phyloP scores from a whole-genome alignment of 495 filamentous ascomycete genomes.

The Annulohypoxylon maeteangense region DNA sequence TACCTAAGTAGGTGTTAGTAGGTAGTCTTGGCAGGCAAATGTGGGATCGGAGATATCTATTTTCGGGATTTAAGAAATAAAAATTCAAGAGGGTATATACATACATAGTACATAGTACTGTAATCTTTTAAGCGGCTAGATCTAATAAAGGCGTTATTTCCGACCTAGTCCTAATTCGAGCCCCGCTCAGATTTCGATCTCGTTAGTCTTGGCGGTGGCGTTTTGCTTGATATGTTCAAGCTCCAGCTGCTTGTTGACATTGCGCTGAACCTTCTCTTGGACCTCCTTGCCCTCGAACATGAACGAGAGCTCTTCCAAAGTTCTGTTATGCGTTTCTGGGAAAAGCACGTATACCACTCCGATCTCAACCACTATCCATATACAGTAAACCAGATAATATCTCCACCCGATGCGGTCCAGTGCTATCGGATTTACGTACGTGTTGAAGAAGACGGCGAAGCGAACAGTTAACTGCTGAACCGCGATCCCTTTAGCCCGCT shows the following conservation, averaged over 20 bases:
- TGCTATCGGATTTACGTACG: slow-evolving; percentile 66
- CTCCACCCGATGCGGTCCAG: slow-evolving; percentile 60
- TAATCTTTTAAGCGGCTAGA: background rate
- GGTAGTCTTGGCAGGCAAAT: too few relatives aligned
- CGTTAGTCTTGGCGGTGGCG: background rate
- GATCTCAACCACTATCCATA: slow-evolving; percentile 66
- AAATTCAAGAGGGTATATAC: too few relatives aligned
- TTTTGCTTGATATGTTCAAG: slow-evolving; percentile 29
- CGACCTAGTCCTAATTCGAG: background rate
- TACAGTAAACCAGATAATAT: slow-evolving; percentile 67
- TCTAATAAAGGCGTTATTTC: slow-evolving; percentile 5
- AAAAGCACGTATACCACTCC: slow-evolving; percentile 68
- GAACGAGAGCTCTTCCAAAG: slow-evolving; percentile 57
- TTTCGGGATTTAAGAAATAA: too few relatives aligned
- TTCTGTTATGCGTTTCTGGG: slow-evolving; percentile 68
- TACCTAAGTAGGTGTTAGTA: too few relatives aligned
- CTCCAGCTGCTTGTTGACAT: slow-evolving; percentile 51
- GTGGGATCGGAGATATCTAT: too few relatives aligned
- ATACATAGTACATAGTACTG: too few relatives aligned
- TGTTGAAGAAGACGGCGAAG: slow-evolving; percentile 61
- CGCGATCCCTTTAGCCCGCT: slow-evolving; percentile 67
- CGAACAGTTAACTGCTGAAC: slow-evolving; percentile 68
- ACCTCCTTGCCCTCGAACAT: slow-evolving; percentile 55
- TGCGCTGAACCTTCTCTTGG: slow-evolving; percentile 49
- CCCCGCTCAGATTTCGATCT: slow-evolving; percentile 15